These are phyloP conservation scores for Endocalyx cinctus DNA, from an alignment of 2,329 filamentous ascomycete species.

Conservation along the genomic window DNA sequence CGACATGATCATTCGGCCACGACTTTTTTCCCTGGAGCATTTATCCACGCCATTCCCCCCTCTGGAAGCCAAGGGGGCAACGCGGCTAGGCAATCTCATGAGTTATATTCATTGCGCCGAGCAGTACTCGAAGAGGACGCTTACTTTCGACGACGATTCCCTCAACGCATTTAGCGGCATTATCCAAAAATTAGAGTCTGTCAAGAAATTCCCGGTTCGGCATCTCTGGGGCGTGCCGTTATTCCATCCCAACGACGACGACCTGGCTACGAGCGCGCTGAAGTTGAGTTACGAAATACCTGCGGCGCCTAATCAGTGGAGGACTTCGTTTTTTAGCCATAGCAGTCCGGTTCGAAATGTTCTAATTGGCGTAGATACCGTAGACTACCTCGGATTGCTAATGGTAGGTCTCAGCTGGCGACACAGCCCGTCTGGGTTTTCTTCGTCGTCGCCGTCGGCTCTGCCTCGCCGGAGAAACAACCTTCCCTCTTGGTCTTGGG, in stretches of 20 bases:
- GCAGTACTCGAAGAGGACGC: conserved; percentile 9
- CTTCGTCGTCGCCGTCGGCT: too few species aligned
- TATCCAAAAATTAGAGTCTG: conserved; percentile 7
- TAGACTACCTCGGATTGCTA: conserved; percentile 3
- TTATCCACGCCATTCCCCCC: neutral
- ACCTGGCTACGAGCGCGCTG: neutral
- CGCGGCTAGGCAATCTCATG: conserved; percentile 4
- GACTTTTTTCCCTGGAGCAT: conserved; percentile 5
- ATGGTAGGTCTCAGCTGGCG: conserved; percentile 7
- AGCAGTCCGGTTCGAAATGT: neutral
- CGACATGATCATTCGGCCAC: conserved; percentile 1
- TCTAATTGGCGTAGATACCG: neutral
- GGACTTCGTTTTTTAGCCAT: neutral
- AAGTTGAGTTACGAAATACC: neutral
- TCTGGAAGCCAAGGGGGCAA: neutral
- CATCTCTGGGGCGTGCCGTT: conserved; percentile 14
- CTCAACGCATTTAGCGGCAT: conserved; percentile 12
- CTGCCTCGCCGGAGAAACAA: conserved; percentile 6
- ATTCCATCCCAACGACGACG: conserved; percentile 8
- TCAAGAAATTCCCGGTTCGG: conserved; percentile 6
- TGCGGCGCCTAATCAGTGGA: neutral
- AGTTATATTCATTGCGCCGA: conserved; percentile 9
- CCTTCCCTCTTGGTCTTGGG: conserved; percentile 13
- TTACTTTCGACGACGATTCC: conserved; percentile 11
- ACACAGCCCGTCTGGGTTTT: conserved; percentile 3